Base-by-base conservation (phyloP, 768 basidiomycete species). In the Amanita inopinata region DNA sequence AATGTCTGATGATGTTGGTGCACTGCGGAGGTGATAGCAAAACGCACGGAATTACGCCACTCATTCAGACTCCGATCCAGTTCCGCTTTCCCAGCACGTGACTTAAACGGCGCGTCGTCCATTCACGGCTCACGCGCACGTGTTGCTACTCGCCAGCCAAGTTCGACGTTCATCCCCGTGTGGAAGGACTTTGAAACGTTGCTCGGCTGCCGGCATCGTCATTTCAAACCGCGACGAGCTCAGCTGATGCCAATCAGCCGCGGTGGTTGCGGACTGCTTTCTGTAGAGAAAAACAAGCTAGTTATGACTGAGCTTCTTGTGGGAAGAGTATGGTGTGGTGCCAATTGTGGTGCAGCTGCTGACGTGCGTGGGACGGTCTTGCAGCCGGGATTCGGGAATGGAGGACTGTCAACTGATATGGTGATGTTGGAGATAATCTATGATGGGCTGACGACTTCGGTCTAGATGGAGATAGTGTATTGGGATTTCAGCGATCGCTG, bases 41-140 rank as follows among this genome's bases (percentile, higher is more conserved):
- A 25, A 35, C 25, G 5, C 24, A 43, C 8, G 31, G n/a, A 17
- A 40, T 24, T 11, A 40, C 14, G 8, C 12, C 7, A 37, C 5
- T 18, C 1, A 20, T 44, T 44, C 35, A 23, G 22, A 44, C 43
- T 44, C 43, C 43, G 43, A 33, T 27, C 11, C 23, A 27, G 7
- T 17, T 11, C 15, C 1, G 17, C 2, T 25, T 44, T 44, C 43
- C 9, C 43, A 36, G 19, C 43, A 44, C 43, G 25, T 44, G 43
- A 44, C 24, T 20, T 2, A n/a, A n/a, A n/a, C n/a, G 2, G 23
- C 40, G 32, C 31, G 40, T 41, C 25, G 17, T 17, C 15, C 19
- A 5, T 0, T 9, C 18, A 12, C 18, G 6, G 17, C 34, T 17
- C 18, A 17, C 34, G 17, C 33, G 14, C 17, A 9, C 4, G 20